Conservation (phyloP, 495 filamentous ascomycete species). For the Cryomyces antarcticus region DNA sequence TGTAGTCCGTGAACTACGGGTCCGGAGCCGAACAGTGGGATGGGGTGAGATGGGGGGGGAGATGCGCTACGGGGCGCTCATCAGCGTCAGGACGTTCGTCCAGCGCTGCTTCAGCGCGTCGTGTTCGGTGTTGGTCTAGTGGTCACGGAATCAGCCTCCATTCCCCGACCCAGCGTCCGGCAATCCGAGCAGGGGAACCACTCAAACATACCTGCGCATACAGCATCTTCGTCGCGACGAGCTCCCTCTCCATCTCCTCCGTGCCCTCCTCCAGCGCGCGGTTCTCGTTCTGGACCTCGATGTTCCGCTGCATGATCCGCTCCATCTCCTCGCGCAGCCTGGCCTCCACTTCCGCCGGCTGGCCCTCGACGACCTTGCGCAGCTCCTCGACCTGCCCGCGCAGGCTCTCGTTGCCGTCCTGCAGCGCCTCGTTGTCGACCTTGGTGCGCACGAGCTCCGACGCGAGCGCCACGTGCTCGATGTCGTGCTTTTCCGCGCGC, state of each 20-base stretch:
- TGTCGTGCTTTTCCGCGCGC: conserved; percentile 69
- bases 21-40: too few relatives aligned
- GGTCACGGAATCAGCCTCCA: background rate
- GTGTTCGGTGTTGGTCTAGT: conserved; percentile 19
- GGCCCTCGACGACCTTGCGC: conserved; percentile 63
- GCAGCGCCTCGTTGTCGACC: conserved; percentile 77
- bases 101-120: conserved; percentile 19
- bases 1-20: too few relatives aligned
- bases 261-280: conserved; percentile 70
- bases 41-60: too few relatives aligned
- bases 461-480: conserved; percentile 80
- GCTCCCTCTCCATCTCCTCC: conserved; percentile 80
- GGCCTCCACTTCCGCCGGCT: conserved; percentile 74
- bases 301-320: conserved; percentile 74
- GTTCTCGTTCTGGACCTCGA: conserved; percentile 90
- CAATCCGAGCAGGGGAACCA: background rate
- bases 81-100: conserved; percentile 14
- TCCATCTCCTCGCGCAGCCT: conserved; percentile 74
- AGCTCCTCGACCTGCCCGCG: conserved; percentile 67
- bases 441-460: conserved; percentile 79
- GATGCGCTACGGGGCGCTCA: conserved; percentile 7
- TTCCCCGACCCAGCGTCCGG: background rate
- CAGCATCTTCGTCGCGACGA: conserved; percentile 88
- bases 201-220: conserved; percentile 63
- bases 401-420: conserved; percentile 72